These are phyloP conservation scores for Pyricularia pennisetigena DNA, from an alignment of 2,329 filamentous ascomycete species.

Conservation along the genomic window DNA sequence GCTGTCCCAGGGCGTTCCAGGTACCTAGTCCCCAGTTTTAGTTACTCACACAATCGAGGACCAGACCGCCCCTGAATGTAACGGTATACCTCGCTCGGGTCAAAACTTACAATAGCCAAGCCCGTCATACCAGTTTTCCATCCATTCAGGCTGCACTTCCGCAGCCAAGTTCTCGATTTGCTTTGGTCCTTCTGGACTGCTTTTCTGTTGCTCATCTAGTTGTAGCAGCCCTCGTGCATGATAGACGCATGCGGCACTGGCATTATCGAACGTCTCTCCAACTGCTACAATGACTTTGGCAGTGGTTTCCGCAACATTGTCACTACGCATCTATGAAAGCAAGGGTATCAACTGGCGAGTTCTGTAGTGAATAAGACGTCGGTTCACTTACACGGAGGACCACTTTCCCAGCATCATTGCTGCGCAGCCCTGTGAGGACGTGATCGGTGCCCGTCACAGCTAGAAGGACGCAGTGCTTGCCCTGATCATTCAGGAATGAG, in stretches of 20 bases:
- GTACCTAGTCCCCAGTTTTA: slow-evolving; percentile 44
- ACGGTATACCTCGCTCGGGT: neutral
- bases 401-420: slow-evolving; percentile 55
- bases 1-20: slow-evolving; percentile 86
- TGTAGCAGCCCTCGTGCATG: slow-evolving; percentile 63
- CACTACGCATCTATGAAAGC: slow-evolving; percentile 48
- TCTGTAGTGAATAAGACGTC: neutral
- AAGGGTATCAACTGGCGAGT: neutral
- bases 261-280: slow-evolving; percentile 62
- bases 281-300: slow-evolving; percentile 61
- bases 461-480: slow-evolving; percentile 67
- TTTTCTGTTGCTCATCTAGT: slow-evolving; percentile 25
- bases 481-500: slow-evolving; percentile 64
- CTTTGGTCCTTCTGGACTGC: slow-evolving; percentile 28
- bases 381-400: slow-evolving; percentile 48
- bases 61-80: slow-evolving; percentile 1
- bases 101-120: slow-evolving; percentile 66
- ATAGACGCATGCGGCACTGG: slow-evolving; percentile 75
- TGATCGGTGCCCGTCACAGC: slow-evolving; percentile 67
- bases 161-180: slow-evolving; percentile 34
- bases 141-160: slow-evolving; percentile 54
- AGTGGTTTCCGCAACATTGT: slow-evolving; percentile 43
- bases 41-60: neutral
- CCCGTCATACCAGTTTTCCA: slow-evolving; percentile 85
- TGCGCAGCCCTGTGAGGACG: slow-evolving; percentile 59